These are phyloP conservation scores for Trametes meyenii DNA, from an alignment of 768 basidiomycete species.

Conservation along the genomic window DNA sequence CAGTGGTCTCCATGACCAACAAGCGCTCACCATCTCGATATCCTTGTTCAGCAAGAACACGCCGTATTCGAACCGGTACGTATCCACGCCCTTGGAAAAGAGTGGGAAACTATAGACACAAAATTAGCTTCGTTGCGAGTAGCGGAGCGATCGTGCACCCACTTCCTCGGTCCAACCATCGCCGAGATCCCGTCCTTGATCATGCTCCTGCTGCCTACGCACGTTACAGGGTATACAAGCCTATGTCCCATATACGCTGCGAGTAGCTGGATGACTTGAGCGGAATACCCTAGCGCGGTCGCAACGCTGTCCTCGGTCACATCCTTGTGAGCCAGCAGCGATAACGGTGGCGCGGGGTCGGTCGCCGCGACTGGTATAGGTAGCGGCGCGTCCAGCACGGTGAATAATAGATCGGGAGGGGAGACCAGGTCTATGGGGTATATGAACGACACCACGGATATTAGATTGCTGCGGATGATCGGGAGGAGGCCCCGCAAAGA, in stretches of 20 bases:
- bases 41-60: constrained; percentile 97
- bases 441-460: constrained; percentile 72
- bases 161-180: constrained; percentile 96
- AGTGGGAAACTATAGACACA: constrained; percentile 77
- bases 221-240: constrained; percentile 88
- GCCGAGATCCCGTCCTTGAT: constrained; percentile 92
- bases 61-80: constrained; percentile 96
- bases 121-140: neutral
- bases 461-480: constrained; percentile 60
- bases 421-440: constrained; percentile 90
- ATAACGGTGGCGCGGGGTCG: constrained; percentile 84
- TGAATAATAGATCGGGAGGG: constrained; percentile 84
- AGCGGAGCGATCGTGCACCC: constrained; percentile 35
- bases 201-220: constrained; percentile 86
- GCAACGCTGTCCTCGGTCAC: constrained; percentile 87
- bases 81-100: constrained; percentile 93
- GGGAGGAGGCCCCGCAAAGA: constrained; percentile 52
- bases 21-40: constrained; percentile 79
- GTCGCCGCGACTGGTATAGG: constrained; percentile 77
- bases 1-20: neutral
- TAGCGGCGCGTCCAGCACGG: constrained; percentile 85
- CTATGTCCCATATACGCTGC: constrained; percentile 76
- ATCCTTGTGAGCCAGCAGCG: constrained; percentile 61
- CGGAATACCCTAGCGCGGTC: constrained; percentile 88
- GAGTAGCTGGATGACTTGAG: constrained; percentile 82